These are phyloP conservation scores for Termitomyces heimii DNA, from an alignment of 768 basidiomycete genomes.

Conservation along the genomic window DNA sequence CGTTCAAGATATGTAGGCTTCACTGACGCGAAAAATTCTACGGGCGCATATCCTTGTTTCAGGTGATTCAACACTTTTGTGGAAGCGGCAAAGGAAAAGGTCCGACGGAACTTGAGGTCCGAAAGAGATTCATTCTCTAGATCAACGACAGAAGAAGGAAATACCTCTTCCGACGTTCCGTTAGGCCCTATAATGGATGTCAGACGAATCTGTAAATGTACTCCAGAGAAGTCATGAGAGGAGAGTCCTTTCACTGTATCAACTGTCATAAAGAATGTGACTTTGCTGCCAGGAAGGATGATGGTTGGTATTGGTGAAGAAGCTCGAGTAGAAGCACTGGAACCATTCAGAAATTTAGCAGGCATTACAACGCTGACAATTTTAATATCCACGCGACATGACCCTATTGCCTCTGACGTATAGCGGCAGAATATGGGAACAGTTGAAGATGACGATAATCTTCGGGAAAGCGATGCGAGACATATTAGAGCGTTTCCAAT, in stretches of 20 bases:
- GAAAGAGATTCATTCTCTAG: slow-evolving; percentile 66
- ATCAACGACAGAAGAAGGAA: slow-evolving; percentile 70
- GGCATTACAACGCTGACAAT: slow-evolving; percentile 66
- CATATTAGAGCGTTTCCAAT: slow-evolving; percentile 85
- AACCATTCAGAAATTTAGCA: slow-evolving; percentile 53
- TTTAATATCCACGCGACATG: slow-evolving; percentile 83
- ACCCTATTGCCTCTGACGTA: slow-evolving; percentile 93
- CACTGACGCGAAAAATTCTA: slow-evolving; percentile 87
- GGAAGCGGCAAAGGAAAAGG: slow-evolving; percentile 72
- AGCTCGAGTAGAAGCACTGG: slow-evolving; percentile 62
- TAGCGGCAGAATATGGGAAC: slow-evolving; percentile 92
- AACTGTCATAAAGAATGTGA: slow-evolving; percentile 79
- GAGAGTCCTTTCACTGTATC: slow-evolving; percentile 88
- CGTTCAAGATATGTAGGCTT: slow-evolving; percentile 82
- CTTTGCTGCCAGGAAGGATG: slow-evolving; percentile 71
- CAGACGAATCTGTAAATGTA: slow-evolving; percentile 85
- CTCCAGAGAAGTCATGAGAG: slow-evolving; percentile 79
- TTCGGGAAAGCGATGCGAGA: slow-evolving; percentile 73
- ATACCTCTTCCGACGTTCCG: slow-evolving; percentile 72
- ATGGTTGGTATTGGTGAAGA: slow-evolving; percentile 67
- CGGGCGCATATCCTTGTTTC: slow-evolving; percentile 69
- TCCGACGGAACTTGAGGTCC: slow-evolving; percentile 78
- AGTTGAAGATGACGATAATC: slow-evolving; percentile 65
- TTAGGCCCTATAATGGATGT: slow-evolving; percentile 80
- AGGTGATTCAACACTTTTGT: slow-evolving; percentile 70